Percentiles rank a stretch among this genome's conserved stretches.
phyloP scores from a whole-genome alignment of 495 filamentous ascomycete species.

The Xylaria castorea region DNA sequence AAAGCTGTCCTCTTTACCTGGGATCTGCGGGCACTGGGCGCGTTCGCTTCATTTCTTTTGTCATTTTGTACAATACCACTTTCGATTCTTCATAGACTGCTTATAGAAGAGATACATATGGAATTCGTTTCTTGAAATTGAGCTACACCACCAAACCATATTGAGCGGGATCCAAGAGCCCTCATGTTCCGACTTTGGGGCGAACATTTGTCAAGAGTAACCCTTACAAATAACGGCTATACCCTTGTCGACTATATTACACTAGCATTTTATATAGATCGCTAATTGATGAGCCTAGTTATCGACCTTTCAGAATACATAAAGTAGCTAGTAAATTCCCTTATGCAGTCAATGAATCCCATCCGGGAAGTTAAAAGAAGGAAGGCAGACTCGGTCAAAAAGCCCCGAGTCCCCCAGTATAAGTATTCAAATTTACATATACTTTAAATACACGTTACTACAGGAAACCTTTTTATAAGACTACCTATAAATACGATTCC shows the following conservation, averaged over 20 bases:
- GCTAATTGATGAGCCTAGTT: not conserved
- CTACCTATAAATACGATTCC: constrained; percentile 11
- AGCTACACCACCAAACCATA: not conserved
- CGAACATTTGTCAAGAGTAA: not conserved
- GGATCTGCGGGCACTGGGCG: not conserved
- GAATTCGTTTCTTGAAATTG: not conserved
- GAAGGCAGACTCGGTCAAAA: not conserved
- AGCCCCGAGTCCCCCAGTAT: not conserved
- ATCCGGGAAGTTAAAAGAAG: not conserved
- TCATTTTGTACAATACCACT: constrained; percentile 20
- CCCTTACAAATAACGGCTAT: not conserved
- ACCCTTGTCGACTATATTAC: not conserved
- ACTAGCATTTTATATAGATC: not conserved
- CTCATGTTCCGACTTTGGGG: not conserved
- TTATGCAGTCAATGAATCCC: not conserved
- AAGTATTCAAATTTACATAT: not conserved
- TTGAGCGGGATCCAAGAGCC: not conserved
- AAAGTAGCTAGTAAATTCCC: not conserved
- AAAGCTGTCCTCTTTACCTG: not conserved
- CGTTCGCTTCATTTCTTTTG: constrained; percentile 20
- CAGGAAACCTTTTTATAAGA: not conserved
- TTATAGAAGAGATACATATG: constrained; percentile 23
- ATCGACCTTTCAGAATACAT: not conserved
- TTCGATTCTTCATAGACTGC: constrained; percentile 21
- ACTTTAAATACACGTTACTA: not conserved